Evolutionary conservation across 768 basidiomycete genomes (phyloP), one percentile per base, ranked within the genome.

Genomic region (Auricularia sp.): DNA sequence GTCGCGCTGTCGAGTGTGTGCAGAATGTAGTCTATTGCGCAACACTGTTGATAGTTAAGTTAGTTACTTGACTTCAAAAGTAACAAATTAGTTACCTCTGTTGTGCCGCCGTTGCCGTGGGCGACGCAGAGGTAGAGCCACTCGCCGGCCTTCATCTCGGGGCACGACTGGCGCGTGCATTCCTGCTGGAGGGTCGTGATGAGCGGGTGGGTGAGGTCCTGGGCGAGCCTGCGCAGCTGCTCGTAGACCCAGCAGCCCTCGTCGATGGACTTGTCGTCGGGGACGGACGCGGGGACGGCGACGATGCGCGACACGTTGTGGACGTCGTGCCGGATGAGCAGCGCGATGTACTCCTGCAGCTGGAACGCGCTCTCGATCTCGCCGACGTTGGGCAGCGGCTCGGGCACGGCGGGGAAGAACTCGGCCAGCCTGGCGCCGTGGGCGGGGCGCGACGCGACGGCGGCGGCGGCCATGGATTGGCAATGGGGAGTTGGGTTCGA

Each of bases 111-210:
- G 70, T 87, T 91, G 23, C 91, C 93, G 74, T 98, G 94, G 0
- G 93, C 95, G 44, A 95, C 93, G 69, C 96, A 98, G 5, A 98
- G 77, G 75, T 97, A 98, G 35, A 92, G 81, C 96, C 96, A 98
- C 78, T 98, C 93, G 64, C 91, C 92, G n/a, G 95, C 94, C 74
- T 95, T 95, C 96, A 99, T 99, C 76, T 96, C 88, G 1, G 94
- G 92, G 79, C 96, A 99, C 10, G 88, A 84, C 42, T 81, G 76
- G 44, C 91, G 84, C 12, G 87, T 91, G 72, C 95, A 98, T 73
- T 92, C 91, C 69, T 88, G 86, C 72, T 93, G 92, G 47, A 94
- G 77, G 72, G 85, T 86, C 1, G 88, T 90, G 58, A 95, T 90
- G 51, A 93, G 80, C 3, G 92, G 91, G 69, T 92, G 87, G 0